phyloP scores from a whole-genome alignment of 306 rosid species.

The Fagus sylvatica region DNA sequence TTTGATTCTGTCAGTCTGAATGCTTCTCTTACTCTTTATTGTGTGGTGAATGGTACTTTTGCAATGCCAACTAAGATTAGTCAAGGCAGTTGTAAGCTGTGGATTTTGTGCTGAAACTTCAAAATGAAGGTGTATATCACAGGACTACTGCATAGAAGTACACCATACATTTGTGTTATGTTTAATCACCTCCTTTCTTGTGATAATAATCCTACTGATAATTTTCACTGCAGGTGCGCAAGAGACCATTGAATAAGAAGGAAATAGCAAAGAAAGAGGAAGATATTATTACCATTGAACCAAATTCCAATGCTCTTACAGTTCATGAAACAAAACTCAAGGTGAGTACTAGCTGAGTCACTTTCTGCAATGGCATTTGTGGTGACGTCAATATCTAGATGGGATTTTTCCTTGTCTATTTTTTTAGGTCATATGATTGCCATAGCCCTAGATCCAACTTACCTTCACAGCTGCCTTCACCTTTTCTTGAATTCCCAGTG shows the following conservation, averaged over 20 bases:
- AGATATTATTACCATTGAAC: slow-evolving; percentile 63
- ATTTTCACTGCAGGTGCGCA: slow-evolving; percentile 62
- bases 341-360: slow-evolving; percentile 42
- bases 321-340: slow-evolving; percentile 85
- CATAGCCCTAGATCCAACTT: slow-evolving; percentile 7
- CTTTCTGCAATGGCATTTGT: slow-evolving; percentile 6
- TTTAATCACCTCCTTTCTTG: not conserved
- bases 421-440: not conserved
- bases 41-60: slow-evolving; percentile 10
- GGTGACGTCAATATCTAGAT: slow-evolving; percentile 5
- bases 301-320: slow-evolving; percentile 66
- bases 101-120: not conserved
- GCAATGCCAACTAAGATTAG: slow-evolving; percentile 5
- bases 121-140: not conserved
- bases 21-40: not conserved
- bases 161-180: not conserved
- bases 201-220: not conserved
- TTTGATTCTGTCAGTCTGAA: slow-evolving; percentile 5
- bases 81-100: slow-evolving; percentile 1
- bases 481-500: not conserved
- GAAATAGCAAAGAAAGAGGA: slow-evolving; percentile 79
- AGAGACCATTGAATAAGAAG: slow-evolving; percentile 78
- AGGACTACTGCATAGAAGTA: not conserved
- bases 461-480: not conserved
- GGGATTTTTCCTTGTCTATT: not conserved